Evolutionary conservation across 2,329 filamentous ascomycete genomes (phyloP).

Genomic region (Fusarium tjaetaba): DNA sequence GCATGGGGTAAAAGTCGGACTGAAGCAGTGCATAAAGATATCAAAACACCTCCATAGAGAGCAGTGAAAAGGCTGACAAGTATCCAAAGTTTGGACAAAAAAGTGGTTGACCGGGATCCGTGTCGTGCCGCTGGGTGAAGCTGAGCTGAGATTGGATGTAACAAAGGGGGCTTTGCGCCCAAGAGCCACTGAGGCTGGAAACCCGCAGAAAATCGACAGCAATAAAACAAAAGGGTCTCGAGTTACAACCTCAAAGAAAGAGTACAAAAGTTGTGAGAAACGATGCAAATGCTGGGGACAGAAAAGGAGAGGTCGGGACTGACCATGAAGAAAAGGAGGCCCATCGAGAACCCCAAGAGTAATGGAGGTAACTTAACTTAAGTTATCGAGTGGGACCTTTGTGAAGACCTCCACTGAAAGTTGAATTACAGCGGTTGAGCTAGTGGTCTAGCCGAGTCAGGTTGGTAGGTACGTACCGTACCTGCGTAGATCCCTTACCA

Average conservation of each 20-base stretch:
- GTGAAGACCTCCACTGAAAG: constrained; percentile 33
- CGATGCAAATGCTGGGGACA: constrained; percentile 11
- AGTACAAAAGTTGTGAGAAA: constrained; percentile 4
- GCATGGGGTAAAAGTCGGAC: constrained; percentile 24
- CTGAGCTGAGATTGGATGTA: constrained; percentile 18
- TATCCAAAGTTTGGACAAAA: constrained; percentile 6
- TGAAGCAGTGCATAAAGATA: constrained; percentile 15
- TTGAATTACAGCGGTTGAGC: constrained; percentile 30
- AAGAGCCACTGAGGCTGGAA: constrained; percentile 13
- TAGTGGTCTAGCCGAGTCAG: constrained; percentile 20
- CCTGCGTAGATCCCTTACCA: constrained; percentile 15
- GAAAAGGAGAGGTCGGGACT: constrained; percentile 38
- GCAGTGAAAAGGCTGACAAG: constrained; percentile 22
- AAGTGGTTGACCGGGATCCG: constrained; percentile 23
- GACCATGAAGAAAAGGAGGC: constrained; percentile 42
- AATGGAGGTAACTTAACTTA: constrained; percentile 5
- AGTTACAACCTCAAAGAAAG: not conserved
- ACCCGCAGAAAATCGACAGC: constrained; percentile 4
- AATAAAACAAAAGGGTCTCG: constrained; percentile 10
- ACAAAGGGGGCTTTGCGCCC: constrained; percentile 32
- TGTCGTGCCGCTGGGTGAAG: constrained; percentile 1
- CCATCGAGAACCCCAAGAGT: constrained; percentile 30
- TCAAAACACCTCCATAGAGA: constrained; percentile 32
- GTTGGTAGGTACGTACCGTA: constrained; percentile 19
- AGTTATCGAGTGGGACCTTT: constrained; percentile 33